Conservation (phyloP, 192 early-diverging fungal genomes). For the Lunasporangiospora selenospora region DNA sequence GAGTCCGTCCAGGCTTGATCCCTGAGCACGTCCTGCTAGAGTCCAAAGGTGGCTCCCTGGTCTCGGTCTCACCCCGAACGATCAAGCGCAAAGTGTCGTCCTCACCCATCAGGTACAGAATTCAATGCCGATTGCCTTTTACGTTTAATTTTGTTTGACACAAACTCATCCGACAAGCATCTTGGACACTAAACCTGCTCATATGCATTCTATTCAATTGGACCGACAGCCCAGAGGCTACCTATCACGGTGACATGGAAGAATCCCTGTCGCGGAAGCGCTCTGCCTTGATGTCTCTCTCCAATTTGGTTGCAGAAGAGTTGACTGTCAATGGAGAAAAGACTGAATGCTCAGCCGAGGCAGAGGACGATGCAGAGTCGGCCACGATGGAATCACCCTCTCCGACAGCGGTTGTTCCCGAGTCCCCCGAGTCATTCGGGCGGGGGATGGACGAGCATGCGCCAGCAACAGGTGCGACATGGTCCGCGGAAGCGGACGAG, state of each 20-base stretch:
- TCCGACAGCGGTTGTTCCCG: constrained; percentile 31
- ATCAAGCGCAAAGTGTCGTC: constrained; percentile 28
- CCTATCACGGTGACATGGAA: background rate
- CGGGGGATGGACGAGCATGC: constrained; percentile 21
- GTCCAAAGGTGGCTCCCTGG: background rate
- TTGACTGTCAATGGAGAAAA: no score
- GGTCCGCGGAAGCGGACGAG: no score
- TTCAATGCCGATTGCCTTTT: no score
- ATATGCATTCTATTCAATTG: background rate
- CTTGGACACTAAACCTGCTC: no score
- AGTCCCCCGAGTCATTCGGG: constrained; percentile 29
- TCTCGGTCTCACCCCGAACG: background rate
- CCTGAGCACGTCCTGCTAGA: constrained; percentile 23
- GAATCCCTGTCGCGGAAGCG: constrained; percentile 23
- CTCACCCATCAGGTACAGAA: constrained; percentile 13
- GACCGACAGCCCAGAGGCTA: no score
- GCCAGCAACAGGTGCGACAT: background rate
- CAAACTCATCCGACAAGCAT: no score
- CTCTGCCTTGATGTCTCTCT: constrained; percentile 26
- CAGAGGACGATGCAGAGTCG: background rate
- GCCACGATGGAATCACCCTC: constrained; percentile 12
- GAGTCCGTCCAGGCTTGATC: constrained; percentile 27
- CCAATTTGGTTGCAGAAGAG: no score
- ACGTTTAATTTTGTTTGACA: no score
- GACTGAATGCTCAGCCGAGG: no score